Evolutionary conservation across 106 monocot species (phyloP).

Genomic region (Agapanthus africanus): DNA sequence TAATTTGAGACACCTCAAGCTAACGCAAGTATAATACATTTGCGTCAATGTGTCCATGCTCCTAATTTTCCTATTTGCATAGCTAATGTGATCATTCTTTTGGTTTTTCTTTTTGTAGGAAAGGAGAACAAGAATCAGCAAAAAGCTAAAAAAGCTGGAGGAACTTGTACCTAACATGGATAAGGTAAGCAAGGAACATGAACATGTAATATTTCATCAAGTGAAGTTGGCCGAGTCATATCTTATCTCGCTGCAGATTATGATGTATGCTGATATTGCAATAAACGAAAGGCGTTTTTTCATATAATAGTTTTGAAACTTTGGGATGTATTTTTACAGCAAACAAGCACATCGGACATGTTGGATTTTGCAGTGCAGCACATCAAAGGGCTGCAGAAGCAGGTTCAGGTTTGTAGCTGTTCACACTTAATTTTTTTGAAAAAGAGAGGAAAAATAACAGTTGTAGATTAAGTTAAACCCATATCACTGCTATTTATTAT

Average conservation of each 20-base stretch:
- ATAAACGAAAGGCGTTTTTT: neutral
- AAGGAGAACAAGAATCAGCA: conserved; percentile 42
- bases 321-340: conserved; percentile 1
- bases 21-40: no score
- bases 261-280: neutral
- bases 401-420: conserved; percentile 17
- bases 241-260: no score
- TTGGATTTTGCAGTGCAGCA: conserved; percentile 73
- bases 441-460: neutral
- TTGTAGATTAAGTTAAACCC: no score
- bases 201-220: neutral
- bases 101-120: conserved; percentile 15
- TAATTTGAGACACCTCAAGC: no score
- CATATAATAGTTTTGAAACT: neutral
- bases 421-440: neutral
- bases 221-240: no score
- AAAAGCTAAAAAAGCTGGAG: conserved; percentile 33
- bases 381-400: conserved; percentile 50
- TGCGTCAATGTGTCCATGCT: neutral
- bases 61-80: neutral
- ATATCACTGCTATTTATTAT: neutral
- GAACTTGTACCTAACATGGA: conserved; percentile 41
- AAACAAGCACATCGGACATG: conserved; percentile 72
- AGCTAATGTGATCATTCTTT: neutral
- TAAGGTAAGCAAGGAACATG: conserved; percentile 22